phyloP scores from a whole-genome alignment of 2,329 filamentous ascomycete genomes.

The Arthrobotrys sinensis region DNA sequence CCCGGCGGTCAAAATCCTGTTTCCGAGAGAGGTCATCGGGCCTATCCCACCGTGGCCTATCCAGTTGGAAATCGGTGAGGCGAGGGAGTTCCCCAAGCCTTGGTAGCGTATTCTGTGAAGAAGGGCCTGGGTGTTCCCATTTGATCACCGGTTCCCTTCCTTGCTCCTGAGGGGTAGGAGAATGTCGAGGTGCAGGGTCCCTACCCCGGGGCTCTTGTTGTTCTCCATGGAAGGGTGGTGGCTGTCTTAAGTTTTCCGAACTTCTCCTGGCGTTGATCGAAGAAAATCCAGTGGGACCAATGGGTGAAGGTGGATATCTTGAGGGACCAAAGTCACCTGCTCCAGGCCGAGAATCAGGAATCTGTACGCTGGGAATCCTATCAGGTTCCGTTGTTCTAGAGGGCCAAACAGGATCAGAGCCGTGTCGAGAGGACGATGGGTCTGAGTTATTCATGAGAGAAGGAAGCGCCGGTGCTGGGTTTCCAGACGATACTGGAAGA shows the following conservation, averaged over 20 bases:
- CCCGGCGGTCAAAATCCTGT: slow-evolving; percentile 51
- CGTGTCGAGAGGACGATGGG: slow-evolving; percentile 13
- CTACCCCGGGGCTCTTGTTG: slow-evolving; percentile 39
- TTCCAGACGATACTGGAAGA: slow-evolving; percentile 43
- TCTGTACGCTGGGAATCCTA: slow-evolving; percentile 42
- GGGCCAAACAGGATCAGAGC: slow-evolving; percentile 44
- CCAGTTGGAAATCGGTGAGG: slow-evolving; percentile 49
- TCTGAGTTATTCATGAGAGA: slow-evolving; percentile 42
- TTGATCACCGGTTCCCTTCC: slow-evolving; percentile 40
- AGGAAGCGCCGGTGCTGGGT: slow-evolving; percentile 34
- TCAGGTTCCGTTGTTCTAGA: slow-evolving; percentile 39
- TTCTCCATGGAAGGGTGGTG: slow-evolving; percentile 28
- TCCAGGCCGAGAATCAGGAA: slow-evolving; percentile 57
- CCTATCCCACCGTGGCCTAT: slow-evolving; percentile 53
- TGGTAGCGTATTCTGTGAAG: slow-evolving; percentile 44
- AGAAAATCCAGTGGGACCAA: slow-evolving; percentile 39
- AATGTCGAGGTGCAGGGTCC: slow-evolving; percentile 40
- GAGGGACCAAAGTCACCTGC: slow-evolving; percentile 56
- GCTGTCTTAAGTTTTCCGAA: slow-evolving; percentile 48
- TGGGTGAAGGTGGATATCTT: slow-evolving; percentile 56
- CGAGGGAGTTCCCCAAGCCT: slow-evolving; percentile 51
- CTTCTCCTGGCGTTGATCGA: slow-evolving; percentile 53
- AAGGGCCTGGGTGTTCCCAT: slow-evolving; percentile 45
- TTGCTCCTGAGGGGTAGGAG: slow-evolving; percentile 43
- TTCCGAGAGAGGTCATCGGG: slow-evolving; percentile 53